These are phyloP conservation scores for Moniliella sp. DNA, from an alignment of 1,284 basidiomycete species.

Conservation along the genomic window DNA sequence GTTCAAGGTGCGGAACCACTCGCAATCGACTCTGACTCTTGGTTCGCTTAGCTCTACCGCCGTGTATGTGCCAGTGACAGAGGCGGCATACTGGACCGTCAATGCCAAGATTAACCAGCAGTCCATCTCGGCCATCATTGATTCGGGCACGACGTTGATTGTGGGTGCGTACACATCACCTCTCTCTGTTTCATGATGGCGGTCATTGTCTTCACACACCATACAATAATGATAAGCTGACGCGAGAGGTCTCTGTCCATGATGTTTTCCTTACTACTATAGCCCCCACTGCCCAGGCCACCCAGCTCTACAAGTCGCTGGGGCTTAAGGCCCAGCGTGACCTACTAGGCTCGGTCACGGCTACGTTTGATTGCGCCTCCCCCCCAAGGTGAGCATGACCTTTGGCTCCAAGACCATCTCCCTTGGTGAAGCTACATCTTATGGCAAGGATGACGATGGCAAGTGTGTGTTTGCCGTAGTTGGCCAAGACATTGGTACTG, in stretches of 20 bases:
- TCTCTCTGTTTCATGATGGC: slow-evolving; percentile 23
- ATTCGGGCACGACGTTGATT: slow-evolving; percentile 39
- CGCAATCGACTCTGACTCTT: neutral
- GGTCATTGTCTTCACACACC: slow-evolving; percentile 39
- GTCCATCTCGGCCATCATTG: slow-evolving; percentile 36
- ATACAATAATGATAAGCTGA: slow-evolving; percentile 30
- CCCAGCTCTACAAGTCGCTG: neutral
- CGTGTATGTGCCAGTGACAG: slow-evolving; percentile 5
- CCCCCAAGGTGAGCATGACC: neutral
- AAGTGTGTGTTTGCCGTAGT: neutral
- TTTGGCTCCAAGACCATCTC: neutral
- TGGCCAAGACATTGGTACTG: neutral
- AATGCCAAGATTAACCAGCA: slow-evolving; percentile 12
- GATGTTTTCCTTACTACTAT: slow-evolving; percentile 34
- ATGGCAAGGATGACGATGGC: neutral
- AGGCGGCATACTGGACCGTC: slow-evolving; percentile 26
- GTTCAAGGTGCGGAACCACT: neutral
- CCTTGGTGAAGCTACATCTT: neutral
- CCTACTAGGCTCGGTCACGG: neutral
- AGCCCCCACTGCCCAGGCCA: slow-evolving; percentile 13
- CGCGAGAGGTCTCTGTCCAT: too few relatives aligned
- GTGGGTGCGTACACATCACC: too few relatives aligned
- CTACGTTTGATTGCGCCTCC: neutral
- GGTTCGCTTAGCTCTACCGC: slow-evolving; percentile 34
- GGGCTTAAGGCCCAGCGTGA: neutral